Evolutionary conservation across 371 early-diverging fungal genomes (phyloP).

Genomic region (Parasitella parasitica): DNA sequence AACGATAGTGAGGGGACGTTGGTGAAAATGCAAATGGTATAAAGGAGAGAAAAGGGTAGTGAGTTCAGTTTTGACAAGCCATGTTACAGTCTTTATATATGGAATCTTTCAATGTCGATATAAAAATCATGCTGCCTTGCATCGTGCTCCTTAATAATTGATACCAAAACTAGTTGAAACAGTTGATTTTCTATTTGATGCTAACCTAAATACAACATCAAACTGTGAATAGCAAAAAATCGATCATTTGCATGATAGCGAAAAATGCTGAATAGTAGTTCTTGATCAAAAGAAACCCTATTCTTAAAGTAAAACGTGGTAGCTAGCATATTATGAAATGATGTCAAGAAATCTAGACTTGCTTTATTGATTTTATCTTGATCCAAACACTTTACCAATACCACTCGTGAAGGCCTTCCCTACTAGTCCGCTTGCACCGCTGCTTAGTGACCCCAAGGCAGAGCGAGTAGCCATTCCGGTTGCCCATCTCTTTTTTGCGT

Average conservation of each 20-base stretch:
- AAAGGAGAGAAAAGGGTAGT: neutral
- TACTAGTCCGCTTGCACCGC: conserved; percentile 39
- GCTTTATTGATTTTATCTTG: conserved; percentile 23
- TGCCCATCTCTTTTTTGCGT: conserved; percentile 75
- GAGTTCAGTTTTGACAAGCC: neutral
- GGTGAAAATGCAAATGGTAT: neutral
- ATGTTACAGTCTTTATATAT: neutral
- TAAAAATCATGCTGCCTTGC: neutral
- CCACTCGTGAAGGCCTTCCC: conserved; percentile 44
- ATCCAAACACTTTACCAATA: conserved; percentile 34
- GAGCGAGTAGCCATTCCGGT: conserved; percentile 46
- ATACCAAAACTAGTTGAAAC: neutral
- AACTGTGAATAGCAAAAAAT: neutral
- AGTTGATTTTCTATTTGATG: neutral
- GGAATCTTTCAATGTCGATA: neutral
- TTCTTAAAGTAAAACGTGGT: neutral
- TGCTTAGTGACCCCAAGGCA: conserved; percentile 41
- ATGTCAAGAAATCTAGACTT: neutral
- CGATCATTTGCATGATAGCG: neutral
- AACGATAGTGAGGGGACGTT: neutral
- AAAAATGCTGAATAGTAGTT: too few species aligned
- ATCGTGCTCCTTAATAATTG: neutral
- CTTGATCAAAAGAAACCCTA: neutral
- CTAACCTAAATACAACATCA: neutral
- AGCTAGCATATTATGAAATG: neutral